Percentiles rank a stretch among this genome's conserved stretches.
phyloP scores from a whole-genome alignment of 2,329 filamentous ascomycete genomes.

The Shiraia sp. region DNA sequence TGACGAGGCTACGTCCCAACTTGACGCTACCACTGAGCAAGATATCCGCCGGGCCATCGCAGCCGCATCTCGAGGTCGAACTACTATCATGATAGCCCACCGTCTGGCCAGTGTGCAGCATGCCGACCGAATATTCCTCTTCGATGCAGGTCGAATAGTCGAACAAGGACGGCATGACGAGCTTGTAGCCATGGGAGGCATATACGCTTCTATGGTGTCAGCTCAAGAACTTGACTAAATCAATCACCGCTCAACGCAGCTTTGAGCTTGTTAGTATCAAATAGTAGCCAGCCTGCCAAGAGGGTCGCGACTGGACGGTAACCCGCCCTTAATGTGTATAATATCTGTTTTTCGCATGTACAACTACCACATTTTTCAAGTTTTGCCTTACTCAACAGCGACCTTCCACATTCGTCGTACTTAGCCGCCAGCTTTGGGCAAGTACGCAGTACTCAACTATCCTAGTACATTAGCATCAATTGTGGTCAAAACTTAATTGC shows the following conservation, averaged over 20 bases:
- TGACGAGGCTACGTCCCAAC: constrained; percentile 52
- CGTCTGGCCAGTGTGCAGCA: constrained; percentile 77
- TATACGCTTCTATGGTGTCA: constrained; percentile 43
- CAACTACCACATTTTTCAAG: neutral
- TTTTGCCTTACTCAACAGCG: neutral
- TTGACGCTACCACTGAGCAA: constrained; percentile 52
- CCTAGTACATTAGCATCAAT: no score
- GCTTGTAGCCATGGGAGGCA: constrained; percentile 50
- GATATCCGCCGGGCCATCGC: constrained; percentile 49
- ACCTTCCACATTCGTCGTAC: neutral
- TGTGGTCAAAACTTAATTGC: no score
- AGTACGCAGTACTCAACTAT: no score
- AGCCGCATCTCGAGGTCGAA: constrained; percentile 49
- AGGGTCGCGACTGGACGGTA: neutral
- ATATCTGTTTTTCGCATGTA: neutral
- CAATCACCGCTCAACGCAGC: no score
- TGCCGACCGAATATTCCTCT: constrained; percentile 78
- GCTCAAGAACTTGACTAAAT: constrained; percentile 40
- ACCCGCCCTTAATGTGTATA: neutral
- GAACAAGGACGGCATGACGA: constrained; percentile 66
- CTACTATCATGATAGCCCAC: constrained; percentile 78
- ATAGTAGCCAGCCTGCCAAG: neutral
- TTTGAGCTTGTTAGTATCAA: neutral
- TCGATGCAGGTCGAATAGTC: constrained; percentile 66
- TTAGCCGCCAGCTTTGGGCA: no score